Base-by-base conservation (phyloP, 495 filamentous ascomycete species). In the Ascodesmis nigricans region DNA sequence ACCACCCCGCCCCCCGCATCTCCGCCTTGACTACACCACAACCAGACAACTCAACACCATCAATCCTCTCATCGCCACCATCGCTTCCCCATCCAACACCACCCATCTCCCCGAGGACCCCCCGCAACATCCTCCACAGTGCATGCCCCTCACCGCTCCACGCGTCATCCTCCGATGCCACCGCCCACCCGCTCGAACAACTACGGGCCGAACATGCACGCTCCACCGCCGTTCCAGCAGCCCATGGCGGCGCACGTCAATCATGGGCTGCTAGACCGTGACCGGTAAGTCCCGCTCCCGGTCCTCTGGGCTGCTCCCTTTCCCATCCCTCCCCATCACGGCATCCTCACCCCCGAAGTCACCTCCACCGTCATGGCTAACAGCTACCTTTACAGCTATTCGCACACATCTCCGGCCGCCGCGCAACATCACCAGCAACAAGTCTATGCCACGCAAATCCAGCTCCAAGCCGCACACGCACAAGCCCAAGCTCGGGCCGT, bases 121-220 rank as follows among this genome's bases (percentile, higher is more conserved):
- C 9, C 14, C 14, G 10, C 3, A 17, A 19, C 34, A 7, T 15
- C 21, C 29, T 20, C 29, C 6, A 22, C 11, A 34, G 18, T 33
- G 5, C 7, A 28, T 6, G 2, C 13, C 14, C 17, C 8, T 31
- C 1, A 17, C 21, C 21, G 16, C 13, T 10, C 14, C 14, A n/a
- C 5, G 13, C 10, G 22, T 6, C 20, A 16, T 27, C 20, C 21
- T 30, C 21, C 37, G 40, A 50, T 50, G 47, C 47, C 47, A 21
- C 47, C 47, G 29, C 48, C 47, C 22, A 35, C 47, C 29, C 47
- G 48, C 44, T 33, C 48, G 30, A 45, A 42, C 35, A 37, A 37
- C 4, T 52, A 48, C 36, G 48, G 47, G 31, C 46, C 47, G 13
- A 46, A 42, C 8, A 42, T 50, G 42, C 47, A 50, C 27, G 41